Evolutionary conservation across 2,329 filamentous ascomycete genomes (phyloP).

Genomic region (Arthrocladium fulminans): DNA sequence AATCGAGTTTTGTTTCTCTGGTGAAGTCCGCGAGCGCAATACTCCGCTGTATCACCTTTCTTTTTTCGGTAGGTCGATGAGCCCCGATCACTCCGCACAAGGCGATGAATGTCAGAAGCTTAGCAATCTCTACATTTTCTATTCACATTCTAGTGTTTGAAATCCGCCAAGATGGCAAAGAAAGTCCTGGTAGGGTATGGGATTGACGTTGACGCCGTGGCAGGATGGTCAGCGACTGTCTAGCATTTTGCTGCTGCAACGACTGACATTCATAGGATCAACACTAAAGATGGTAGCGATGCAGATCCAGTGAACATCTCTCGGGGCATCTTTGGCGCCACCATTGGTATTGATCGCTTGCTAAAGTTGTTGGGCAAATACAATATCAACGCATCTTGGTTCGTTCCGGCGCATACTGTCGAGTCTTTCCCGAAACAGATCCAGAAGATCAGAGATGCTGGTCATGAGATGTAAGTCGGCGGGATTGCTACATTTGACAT

Average conservation of each 20-base stretch:
- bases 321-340: conserved; percentile 23
- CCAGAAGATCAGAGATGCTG: conserved; percentile 32
- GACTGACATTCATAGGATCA: conserved; percentile 23
- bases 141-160: no score
- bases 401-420: conserved; percentile 49
- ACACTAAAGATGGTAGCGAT: conserved; percentile 30
- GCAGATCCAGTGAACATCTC: conserved; percentile 28
- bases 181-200: conserved; percentile 17
- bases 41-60: no score
- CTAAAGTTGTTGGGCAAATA: conserved; percentile 35
- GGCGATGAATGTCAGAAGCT: no score
- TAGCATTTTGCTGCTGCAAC: background rate
- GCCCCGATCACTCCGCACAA: no score
- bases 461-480: conserved; percentile 31
- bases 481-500: background rate
- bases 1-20: no score
- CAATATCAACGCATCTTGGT: conserved; percentile 48
- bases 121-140: no score
- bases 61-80: no score
- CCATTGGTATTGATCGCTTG: conserved; percentile 23
- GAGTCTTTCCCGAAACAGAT: conserved; percentile 44
- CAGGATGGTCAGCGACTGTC: conserved; percentile 10
- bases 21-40: no score
- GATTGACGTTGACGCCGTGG: conserved; percentile 18
- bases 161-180: no score